Evolutionary conservation across 2,329 filamentous ascomycete genomes (phyloP), one percentile per base, ranked within the genome.

Genomic region (Atkinsonella hypoxylon): DNA sequence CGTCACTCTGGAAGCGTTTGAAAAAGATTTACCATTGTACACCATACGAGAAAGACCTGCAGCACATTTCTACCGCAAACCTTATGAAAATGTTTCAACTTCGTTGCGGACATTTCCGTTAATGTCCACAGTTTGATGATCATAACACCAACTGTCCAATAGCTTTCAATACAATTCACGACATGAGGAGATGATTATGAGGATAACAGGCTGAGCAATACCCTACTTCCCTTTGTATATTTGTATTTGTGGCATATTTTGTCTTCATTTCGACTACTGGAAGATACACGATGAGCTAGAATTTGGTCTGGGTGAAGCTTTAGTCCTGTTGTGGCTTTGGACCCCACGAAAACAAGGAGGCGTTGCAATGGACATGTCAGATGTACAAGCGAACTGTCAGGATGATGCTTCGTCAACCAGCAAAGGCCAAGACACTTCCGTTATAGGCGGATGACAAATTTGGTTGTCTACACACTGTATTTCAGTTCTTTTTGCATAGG

Each of bases 181-280:
- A 52, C 39, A 56, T 51, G 55, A 55, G 41, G 51, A 46, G 48
- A 56, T 42, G 50, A 57, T 42, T 42, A 54, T 45, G 49, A 53
- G 18, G 49, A 53, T 49, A 51, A 43, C 51, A 34, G 51, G 49
- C 44, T 51, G 47, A 48, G 34, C 32, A 45, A 47, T 47, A 49
- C 46, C 51, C 51, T 47, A 41, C 30, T 54, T 53, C 42, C 48
- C 50, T 53, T 54, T 54, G 53, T 53, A 48, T 50, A 45, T 44
- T 45, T 39, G 45, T 44, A 43, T 49, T 15, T 34, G 41, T 49
- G 41, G 20, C 34, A 9, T 31, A 49, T 42, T 36, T 42, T 17
- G 15, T 45, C 42, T 45, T 11, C 2, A 30, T n/a, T 48, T 42
- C 22, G 5, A 10, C 8, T 34, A 20, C 10, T n/a, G 47, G 39